Evolutionary conservation across 177 flowering plant species (phyloP).

Genomic region (Vitis hybrid): DNA sequence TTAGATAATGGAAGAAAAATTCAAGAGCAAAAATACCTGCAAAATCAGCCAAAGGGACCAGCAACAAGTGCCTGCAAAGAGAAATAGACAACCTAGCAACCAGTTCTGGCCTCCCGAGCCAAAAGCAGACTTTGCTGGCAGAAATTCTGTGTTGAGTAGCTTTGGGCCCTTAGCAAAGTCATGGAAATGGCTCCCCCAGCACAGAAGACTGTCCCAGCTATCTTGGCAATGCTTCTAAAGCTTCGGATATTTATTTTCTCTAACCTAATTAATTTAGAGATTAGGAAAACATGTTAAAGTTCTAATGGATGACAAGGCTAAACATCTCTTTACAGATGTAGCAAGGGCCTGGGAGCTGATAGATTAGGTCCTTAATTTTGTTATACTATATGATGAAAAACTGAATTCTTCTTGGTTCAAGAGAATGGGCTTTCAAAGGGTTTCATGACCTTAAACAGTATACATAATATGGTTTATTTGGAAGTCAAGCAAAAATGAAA

Average conservation of each 20-base stretch:
- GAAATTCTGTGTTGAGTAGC: conserved; percentile 43
- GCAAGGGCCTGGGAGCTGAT: too few relatives aligned
- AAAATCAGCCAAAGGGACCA: conserved; percentile 77
- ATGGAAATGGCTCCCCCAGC: conserved; percentile 58
- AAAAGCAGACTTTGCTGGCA: conserved; percentile 3
- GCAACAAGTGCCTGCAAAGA: conserved; percentile 54
- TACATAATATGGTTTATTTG: too few relatives aligned
- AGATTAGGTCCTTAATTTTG: too few relatives aligned
- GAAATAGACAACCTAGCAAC: conserved; percentile 55
- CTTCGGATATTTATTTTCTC: conserved; percentile 53
- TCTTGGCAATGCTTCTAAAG: conserved; percentile 55
- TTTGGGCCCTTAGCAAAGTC: conserved; percentile 68
- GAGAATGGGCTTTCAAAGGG: too few relatives aligned
- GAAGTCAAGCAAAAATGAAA: too few relatives aligned
- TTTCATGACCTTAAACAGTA: too few relatives aligned
- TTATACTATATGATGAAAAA: too few relatives aligned
- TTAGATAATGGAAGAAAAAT: not conserved
- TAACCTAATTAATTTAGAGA: conserved; percentile 22
- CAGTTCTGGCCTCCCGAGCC: conserved; percentile 33
- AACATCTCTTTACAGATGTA: too few relatives aligned
- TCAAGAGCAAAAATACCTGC: conserved; percentile 44
- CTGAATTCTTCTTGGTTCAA: too few relatives aligned
- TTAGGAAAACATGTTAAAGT: too few relatives aligned
- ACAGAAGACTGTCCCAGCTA: conserved; percentile 56
- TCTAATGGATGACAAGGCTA: too few relatives aligned